Conservation (phyloP, 2,329 filamentous ascomycete genomes). For the Nemania sp. region DNA sequence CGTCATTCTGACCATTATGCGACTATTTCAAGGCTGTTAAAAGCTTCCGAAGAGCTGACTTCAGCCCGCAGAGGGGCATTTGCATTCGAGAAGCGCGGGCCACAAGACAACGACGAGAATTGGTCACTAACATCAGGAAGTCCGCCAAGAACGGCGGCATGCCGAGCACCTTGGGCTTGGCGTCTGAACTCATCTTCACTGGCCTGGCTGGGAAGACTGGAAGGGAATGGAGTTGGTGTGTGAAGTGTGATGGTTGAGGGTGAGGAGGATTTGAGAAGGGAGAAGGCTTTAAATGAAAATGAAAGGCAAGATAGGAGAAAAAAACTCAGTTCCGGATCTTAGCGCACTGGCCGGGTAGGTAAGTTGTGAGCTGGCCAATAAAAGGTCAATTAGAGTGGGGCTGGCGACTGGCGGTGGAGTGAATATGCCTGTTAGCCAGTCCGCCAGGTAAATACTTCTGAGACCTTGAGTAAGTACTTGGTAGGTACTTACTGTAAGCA, state of each 20-base stretch:
- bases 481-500: too few species aligned
- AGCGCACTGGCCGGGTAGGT: slow-evolving; percentile 4
- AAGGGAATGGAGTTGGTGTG: slow-evolving; percentile 32
- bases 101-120: not conserved
- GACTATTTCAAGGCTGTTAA: too few species aligned
- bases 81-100: too few species aligned
- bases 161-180: slow-evolving; percentile 65
- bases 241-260: not conserved
- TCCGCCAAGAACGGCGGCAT: slow-evolving; percentile 93
- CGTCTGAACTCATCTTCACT: slow-evolving; percentile 58
- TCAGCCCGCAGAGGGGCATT: too few species aligned
- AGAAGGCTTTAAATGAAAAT: slow-evolving; percentile 6
- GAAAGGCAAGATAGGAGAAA: slow-evolving; percentile 1
- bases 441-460: not conserved
- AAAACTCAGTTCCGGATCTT: slow-evolving; percentile 8
- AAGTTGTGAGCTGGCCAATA: not conserved
- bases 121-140: slow-evolving; percentile 69
- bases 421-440: not conserved
- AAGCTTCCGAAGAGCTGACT: too few species aligned
- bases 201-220: slow-evolving; percentile 39
- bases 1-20: not conserved
- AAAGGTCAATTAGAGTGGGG: not conserved
- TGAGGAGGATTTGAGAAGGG: not conserved
- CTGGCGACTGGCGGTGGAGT: not conserved
- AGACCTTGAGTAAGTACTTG: too few species aligned